Conservation (phyloP, 2,329 filamentous ascomycete genomes). For the Tolypocladium ovalisporum region DNA sequence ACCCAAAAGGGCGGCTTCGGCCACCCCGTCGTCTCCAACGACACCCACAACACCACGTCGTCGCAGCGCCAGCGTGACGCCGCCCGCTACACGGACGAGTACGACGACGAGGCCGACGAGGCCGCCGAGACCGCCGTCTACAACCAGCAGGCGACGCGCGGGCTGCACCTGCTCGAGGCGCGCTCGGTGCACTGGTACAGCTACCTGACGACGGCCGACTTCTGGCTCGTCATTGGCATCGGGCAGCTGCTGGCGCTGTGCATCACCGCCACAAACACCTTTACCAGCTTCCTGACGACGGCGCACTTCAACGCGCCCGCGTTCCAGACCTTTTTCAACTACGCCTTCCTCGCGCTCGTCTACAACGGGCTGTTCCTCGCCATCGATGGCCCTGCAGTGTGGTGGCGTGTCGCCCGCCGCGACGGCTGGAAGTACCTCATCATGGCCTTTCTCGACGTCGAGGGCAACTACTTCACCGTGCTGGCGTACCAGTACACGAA, state of each 20-base stretch:
- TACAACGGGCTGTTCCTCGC: conserved; percentile 75
- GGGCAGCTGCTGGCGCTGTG: conserved; percentile 81
- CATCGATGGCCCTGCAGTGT: conserved; percentile 65
- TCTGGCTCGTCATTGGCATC: conserved; percentile 72
- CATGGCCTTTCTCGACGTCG: conserved; percentile 83
- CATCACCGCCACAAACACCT: conserved; percentile 88
- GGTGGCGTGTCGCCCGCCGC: conserved; percentile 47
- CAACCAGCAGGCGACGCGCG: conserved; percentile 27
- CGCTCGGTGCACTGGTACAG: conserved; percentile 50
- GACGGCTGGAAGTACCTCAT: conserved; percentile 94
- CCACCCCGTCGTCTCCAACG: not conserved
- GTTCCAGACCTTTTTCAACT: conserved; percentile 95
- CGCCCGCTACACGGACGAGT: not conserved
- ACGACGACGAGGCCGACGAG: conserved; percentile 4
- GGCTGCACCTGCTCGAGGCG: conserved; percentile 44
- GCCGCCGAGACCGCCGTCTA: conserved; percentile 17
- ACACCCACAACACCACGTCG: not conserved
- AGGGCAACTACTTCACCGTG: conserved; percentile 97
- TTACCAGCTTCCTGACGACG: conserved; percentile 61
- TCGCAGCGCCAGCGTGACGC: not conserved
- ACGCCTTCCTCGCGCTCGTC: conserved; percentile 69
- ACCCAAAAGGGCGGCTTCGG: conserved; percentile 9
- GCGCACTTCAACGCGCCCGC: conserved; percentile 73
- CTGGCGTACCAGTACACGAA: conserved; percentile 89
- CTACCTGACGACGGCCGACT: conserved; percentile 75